These are phyloP conservation scores for Hevea brasiliensis DNA, from an alignment of 345 rosid genomes.

Conservation along the genomic window DNA sequence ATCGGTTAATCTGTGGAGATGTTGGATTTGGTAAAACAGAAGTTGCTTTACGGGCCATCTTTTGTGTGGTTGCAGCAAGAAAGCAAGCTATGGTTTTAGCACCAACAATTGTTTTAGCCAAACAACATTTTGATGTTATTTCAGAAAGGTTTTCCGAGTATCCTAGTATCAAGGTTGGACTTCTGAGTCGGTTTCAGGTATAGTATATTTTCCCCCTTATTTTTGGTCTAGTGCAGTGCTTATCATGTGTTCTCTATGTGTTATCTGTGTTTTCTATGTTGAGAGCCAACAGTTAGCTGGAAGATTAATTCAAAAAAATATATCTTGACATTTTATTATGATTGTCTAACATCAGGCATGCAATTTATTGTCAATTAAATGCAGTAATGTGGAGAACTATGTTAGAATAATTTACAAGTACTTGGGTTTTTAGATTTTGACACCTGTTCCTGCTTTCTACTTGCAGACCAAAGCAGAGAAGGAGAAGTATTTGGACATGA, in stretches of 20 bases:
- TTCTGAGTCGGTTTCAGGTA: conserved; percentile 96
- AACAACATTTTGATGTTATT: conserved; percentile 89
- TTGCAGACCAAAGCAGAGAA: conserved; percentile 82
- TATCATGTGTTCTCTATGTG: not conserved
- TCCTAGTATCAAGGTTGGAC: conserved; percentile 69
- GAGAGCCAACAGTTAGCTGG: not conserved
- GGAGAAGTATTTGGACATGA: conserved; percentile 69
- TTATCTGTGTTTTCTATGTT: not conserved
- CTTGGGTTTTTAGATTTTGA: conserved; percentile 21
- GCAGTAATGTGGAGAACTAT: not conserved
- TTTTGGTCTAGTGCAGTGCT: not conserved
- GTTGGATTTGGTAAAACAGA: conserved; percentile 99
- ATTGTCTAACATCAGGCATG: conserved; percentile 1
- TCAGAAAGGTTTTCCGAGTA: conserved; percentile 70
- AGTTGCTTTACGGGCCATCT: conserved; percentile 91
- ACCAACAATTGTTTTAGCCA: conserved; percentile 91
- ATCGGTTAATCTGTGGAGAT: conserved; percentile 90
- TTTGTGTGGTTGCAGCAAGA: conserved; percentile 80
- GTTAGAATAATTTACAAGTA: not conserved
- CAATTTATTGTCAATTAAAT: conserved; percentile 6
- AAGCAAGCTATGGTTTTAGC: conserved; percentile 98
- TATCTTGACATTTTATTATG: not conserved
- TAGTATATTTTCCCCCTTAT: conserved; percentile 5
- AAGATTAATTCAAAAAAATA: not conserved
- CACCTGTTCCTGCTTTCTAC: conserved; percentile 23